phyloP scores from a whole-genome alignment of 2,329 filamentous ascomycete species.

The Macrophomina tecta region DNA sequence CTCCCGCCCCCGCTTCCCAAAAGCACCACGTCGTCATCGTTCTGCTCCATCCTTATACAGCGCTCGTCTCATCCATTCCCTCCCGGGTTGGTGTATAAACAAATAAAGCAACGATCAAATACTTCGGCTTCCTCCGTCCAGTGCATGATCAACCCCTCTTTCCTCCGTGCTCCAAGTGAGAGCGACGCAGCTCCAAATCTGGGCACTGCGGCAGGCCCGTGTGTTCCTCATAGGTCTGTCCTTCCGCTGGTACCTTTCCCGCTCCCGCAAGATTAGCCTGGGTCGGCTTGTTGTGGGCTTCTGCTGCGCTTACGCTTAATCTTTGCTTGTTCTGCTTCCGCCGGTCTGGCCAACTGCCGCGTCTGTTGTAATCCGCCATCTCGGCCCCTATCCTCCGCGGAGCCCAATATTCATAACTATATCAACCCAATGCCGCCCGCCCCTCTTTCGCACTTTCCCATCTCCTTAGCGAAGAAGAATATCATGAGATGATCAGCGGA shows the following conservation, averaged over 20 bases:
- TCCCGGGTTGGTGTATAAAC: conserved; percentile 5
- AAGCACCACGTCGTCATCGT: conserved; percentile 8
- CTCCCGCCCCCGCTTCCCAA: conserved; percentile 18
- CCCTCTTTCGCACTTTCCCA: neutral
- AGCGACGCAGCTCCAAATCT: too few relatives aligned
- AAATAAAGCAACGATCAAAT: conserved; percentile 7
- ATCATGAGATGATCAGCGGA: conserved; percentile 22
- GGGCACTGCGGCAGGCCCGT: neutral
- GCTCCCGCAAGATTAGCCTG: conserved; percentile 24
- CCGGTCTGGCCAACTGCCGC: neutral
- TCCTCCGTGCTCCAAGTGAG: neutral
- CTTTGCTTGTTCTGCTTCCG: neutral
- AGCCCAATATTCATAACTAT: conserved; percentile 4
- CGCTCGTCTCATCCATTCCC: neutral
- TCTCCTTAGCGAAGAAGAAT: neutral
- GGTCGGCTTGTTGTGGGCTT: neutral
- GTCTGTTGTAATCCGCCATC: neutral
- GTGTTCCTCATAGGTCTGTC: neutral
- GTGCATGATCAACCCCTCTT: neutral
- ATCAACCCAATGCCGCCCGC: neutral
- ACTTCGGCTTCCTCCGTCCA: neutral
- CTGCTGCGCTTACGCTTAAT: neutral
- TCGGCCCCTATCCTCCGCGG: conserved; percentile 1
- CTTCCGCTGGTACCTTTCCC: conserved; percentile 15
- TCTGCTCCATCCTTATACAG: conserved; percentile 13